Conservation (phyloP, 495 filamentous ascomycete species). For the Penicillium steckii region DNA sequence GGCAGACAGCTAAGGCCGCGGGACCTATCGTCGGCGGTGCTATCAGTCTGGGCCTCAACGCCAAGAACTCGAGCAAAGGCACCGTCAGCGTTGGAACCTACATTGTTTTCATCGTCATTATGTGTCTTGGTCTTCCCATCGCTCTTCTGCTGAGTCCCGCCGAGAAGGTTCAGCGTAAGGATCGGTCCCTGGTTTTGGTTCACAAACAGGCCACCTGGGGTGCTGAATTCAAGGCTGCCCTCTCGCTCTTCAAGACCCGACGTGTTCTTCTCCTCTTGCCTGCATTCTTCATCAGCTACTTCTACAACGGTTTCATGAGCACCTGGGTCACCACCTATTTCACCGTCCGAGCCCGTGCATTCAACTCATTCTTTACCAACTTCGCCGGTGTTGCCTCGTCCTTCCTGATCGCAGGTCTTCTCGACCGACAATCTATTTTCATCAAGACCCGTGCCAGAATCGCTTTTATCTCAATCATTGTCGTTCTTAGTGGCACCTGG, state of each 20-base stretch:
- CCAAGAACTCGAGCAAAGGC: slow-evolving; percentile 19
- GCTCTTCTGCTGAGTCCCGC: slow-evolving; percentile 29
- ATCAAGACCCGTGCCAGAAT: slow-evolving; percentile 34
- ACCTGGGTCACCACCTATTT: slow-evolving; percentile 35
- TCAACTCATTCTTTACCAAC: slow-evolving; percentile 37
- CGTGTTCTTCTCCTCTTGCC: slow-evolving; percentile 30
- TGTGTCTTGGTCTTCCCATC: slow-evolving; percentile 33
- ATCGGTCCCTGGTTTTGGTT: slow-evolving; percentile 26
- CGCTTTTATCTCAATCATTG: slow-evolving; percentile 25
- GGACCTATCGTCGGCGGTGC: slow-evolving; percentile 34
- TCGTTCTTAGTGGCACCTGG: slow-evolving; percentile 31
- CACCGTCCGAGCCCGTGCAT: slow-evolving; percentile 33
- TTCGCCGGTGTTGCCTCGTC: slow-evolving; percentile 33
- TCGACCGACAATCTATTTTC: slow-evolving; percentile 32
- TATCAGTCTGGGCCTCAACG: slow-evolving; percentile 33
- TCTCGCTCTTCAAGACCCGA: slow-evolving; percentile 25
- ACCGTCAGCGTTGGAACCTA: slow-evolving; percentile 29
- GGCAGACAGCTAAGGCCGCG: slow-evolving; percentile 34
- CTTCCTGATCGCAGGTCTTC: slow-evolving; percentile 28
- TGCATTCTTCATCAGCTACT: slow-evolving; percentile 38
- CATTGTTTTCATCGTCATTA: slow-evolving; percentile 36
- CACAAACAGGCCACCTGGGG: slow-evolving; percentile 27
- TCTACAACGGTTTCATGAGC: slow-evolving; percentile 35
- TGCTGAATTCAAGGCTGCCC: slow-evolving; percentile 31
- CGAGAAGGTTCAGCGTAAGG: slow-evolving; percentile 34